Evolutionary conservation across 2,329 filamentous ascomycete genomes (phyloP).

Genomic region (Tolypocladium inflatum): DNA sequence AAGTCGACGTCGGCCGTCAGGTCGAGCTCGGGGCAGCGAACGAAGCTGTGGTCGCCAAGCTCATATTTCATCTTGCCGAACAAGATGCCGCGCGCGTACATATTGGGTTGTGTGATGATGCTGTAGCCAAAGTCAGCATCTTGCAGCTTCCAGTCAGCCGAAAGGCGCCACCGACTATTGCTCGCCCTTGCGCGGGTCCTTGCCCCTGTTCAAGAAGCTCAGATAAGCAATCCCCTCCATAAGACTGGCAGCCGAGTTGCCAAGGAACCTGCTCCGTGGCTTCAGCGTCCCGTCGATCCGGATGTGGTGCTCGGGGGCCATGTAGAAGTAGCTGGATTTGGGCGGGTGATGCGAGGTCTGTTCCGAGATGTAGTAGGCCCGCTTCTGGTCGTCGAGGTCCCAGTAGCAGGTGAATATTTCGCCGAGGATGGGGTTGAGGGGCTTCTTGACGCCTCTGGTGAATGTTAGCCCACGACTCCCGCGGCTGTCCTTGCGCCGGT

Average conservation of each 20-base stretch:
- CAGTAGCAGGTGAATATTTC: constrained; percentile 94
- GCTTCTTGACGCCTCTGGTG: constrained; percentile 88
- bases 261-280: constrained; percentile 87
- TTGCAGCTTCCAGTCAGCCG: background rate
- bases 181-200: constrained; percentile 58
- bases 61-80: constrained; percentile 99
- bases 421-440: constrained; percentile 90
- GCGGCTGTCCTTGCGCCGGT: too few relatives aligned
- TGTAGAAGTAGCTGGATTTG: constrained; percentile 98
- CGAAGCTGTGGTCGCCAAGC: constrained; percentile 89
- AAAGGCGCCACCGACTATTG: constrained; percentile 59
- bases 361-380: constrained; percentile 92
- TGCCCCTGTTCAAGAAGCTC: constrained; percentile 68
- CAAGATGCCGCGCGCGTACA: constrained; percentile 94
- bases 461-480: background rate
- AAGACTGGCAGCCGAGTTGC: constrained; percentile 93
- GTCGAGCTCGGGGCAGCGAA: constrained; percentile 80
- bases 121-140: constrained; percentile 31
- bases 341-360: constrained; percentile 97
- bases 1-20: constrained; percentile 90
- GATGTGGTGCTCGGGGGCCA: constrained; percentile 88
- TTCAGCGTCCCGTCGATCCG: constrained; percentile 94
- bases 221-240: constrained; percentile 96
- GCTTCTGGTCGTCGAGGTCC: constrained; percentile 77
- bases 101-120: constrained; percentile 93